Evolutionary conservation across 805 yeast genomes (phyloP).

Genomic region (Spathaspora arborariae): DNA sequence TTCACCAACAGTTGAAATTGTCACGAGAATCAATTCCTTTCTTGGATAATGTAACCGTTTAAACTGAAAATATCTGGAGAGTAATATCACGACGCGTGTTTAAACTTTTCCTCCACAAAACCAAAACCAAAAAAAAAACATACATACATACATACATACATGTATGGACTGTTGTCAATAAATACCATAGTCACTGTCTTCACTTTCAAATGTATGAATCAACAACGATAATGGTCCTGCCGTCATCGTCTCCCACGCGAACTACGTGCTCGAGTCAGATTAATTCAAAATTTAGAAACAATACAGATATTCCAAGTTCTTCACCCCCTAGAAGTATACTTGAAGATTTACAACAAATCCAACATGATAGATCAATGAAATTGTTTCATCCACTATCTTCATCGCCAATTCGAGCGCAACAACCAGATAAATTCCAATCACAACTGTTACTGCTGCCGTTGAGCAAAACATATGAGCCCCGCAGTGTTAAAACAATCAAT

Average conservation of each 20-base stretch:
- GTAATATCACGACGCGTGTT: background rate
- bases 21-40: background rate
- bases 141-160: no score
- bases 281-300: background rate
- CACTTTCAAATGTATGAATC: background rate
- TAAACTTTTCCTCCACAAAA: background rate
- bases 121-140: background rate
- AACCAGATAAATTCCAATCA: background rate
- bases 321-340: conserved; percentile 8
- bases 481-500: conserved; percentile 8
- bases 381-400: conserved; percentile 15
- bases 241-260: background rate
- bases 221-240: background rate
- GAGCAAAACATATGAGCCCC: conserved; percentile 1
- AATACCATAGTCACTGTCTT: background rate
- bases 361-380: conserved; percentile 14
- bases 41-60: background rate
- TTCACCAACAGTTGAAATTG: no score
- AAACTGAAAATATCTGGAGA: background rate
- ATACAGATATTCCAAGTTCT: background rate
- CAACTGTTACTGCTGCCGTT: conserved; percentile 2
- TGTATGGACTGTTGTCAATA: no score
- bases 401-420: conserved; percentile 3
- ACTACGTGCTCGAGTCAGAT: background rate
- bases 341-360: conserved; percentile 15